Evolutionary conservation across 257 asterid genomes (phyloP).

Genomic region (Solanum clarkiae): DNA sequence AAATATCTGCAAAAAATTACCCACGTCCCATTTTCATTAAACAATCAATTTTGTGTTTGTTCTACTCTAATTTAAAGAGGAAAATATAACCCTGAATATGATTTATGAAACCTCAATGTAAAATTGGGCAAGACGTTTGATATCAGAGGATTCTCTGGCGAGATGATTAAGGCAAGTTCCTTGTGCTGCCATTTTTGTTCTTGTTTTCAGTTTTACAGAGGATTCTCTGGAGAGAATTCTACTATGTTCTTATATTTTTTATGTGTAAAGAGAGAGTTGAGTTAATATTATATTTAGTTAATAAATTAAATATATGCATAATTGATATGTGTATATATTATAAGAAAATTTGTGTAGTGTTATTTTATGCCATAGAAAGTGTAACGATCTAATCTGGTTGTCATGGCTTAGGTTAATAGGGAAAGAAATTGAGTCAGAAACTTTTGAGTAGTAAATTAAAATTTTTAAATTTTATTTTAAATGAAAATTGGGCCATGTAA

Average conservation of each 20-base stretch:
- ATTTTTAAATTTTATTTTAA: too few relatives aligned
- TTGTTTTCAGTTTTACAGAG: neutral
- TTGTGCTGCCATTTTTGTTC: slow-evolving; percentile 32
- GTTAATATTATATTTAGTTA: too few relatives aligned
- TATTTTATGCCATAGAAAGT: too few relatives aligned
- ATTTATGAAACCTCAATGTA: slow-evolving; percentile 42
- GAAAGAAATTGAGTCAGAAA: too few relatives aligned
- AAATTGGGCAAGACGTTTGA: slow-evolving; percentile 69
- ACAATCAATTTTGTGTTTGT: neutral
- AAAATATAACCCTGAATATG: neutral
- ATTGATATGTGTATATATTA: too few relatives aligned
- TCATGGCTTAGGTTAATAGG: too few relatives aligned
- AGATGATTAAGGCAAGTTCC: slow-evolving; percentile 76
- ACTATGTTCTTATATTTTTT: too few relatives aligned
- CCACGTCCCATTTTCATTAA: neutral
- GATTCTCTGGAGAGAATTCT: neutral
- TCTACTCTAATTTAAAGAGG: neutral
- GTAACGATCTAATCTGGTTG: too few relatives aligned
- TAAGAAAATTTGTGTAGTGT: too few relatives aligned
- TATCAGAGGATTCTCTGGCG: slow-evolving; percentile 62
- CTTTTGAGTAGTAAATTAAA: too few relatives aligned
- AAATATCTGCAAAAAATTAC: slow-evolving; percentile 26
- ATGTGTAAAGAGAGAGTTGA: neutral
- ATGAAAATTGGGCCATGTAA: too few relatives aligned
- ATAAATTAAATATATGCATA: too few relatives aligned